Base-by-base conservation (phyloP, 805 yeast species). In the Spathaspora sp. region DNA sequence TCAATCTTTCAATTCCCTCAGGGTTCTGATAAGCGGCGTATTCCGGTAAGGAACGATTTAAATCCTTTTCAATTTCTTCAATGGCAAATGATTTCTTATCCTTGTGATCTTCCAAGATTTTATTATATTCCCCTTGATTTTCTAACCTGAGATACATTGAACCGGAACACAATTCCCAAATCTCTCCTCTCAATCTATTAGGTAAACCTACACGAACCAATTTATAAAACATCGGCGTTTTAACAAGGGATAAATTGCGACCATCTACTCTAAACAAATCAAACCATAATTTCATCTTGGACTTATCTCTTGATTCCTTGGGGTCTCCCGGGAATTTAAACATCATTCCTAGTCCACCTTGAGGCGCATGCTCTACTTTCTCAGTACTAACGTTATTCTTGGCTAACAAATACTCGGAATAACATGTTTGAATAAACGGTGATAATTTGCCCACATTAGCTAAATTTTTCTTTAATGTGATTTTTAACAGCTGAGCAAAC, bases 31-130 rank as follows among this genome's bases (percentile, higher is more conserved):
- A 94, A 0, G 97, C 99, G 2, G 94, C 86, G 66, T 93, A 94
- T 67, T 94, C 99, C 0, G 99, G 99, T 48, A 94, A 69, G 0
- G 97, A 92, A 52, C 99, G 78, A 64, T 93, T 91, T 60, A 94
- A 78, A 69, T 94, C 99, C 65, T 96, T 94, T 64, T 92, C 97
- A 55, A 94, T 94, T 62, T 94, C 99, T 56, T 94, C 99, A 40
- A 92, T 86, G 1, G 99, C 98, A 47, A 87, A 73, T 0, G 97
- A 87, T 1, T 72, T 73, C 52, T 84, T 80, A 3, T 83, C 87
- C 31, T 71, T 77, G 62, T 88, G 84, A 16, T 81, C 85, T 2
- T 72, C 75, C 48, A 91, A 72, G 7, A 92, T 57, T 31, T 70
- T 66, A 43, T 73, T 64, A 66, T 92, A 94, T 45, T 80, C 82